Conservation (phyloP, 2,329 filamentous ascomycete genomes). For the Dendrostoma leiphaemia region DNA sequence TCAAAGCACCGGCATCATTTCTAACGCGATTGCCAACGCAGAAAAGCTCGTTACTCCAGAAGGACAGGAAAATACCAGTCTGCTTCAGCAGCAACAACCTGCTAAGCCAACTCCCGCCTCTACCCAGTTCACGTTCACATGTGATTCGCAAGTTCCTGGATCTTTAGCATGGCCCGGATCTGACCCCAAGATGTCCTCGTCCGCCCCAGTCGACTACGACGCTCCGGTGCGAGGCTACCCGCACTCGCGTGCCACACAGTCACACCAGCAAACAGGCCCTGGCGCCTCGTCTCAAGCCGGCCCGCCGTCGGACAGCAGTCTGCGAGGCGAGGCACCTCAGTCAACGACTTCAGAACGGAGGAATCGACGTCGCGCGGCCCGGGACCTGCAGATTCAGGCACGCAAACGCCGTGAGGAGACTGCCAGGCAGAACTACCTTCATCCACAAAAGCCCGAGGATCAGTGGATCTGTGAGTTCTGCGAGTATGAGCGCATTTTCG, state of each 20-base stretch:
- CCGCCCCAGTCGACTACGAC: constrained; percentile 18
- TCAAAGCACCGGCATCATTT: constrained; percentile 76
- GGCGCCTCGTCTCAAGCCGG: neutral
- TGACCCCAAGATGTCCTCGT: constrained; percentile 27
- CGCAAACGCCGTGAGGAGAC: constrained; percentile 75
- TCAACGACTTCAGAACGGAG: constrained; percentile 14
- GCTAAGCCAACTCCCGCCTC: constrained; percentile 66
- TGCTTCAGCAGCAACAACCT: constrained; percentile 59
- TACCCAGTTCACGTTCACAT: constrained; percentile 94
- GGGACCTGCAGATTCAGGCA: constrained; percentile 73
- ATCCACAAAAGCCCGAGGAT: constrained; percentile 68
- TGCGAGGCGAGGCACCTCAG: constrained; percentile 10
- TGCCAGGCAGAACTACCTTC: constrained; percentile 71
- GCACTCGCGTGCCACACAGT: constrained; percentile 8
- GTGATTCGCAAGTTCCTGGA: constrained; percentile 82
- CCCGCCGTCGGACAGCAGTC: constrained; percentile 13
- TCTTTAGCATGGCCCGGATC: constrained; percentile 72
- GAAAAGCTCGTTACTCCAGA: constrained; percentile 63
- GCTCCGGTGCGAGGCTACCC: constrained; percentile 19
- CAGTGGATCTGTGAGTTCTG: constrained; percentile 98
- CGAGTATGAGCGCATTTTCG: constrained; percentile 95
- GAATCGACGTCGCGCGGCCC: constrained; percentile 60
- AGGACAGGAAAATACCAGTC: constrained; percentile 76
- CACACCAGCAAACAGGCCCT: constrained; percentile 1
- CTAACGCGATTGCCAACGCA: constrained; percentile 85